Conservation (phyloP, 1,139 yeast species). For the Eremothecium sinecaudum region DNA sequence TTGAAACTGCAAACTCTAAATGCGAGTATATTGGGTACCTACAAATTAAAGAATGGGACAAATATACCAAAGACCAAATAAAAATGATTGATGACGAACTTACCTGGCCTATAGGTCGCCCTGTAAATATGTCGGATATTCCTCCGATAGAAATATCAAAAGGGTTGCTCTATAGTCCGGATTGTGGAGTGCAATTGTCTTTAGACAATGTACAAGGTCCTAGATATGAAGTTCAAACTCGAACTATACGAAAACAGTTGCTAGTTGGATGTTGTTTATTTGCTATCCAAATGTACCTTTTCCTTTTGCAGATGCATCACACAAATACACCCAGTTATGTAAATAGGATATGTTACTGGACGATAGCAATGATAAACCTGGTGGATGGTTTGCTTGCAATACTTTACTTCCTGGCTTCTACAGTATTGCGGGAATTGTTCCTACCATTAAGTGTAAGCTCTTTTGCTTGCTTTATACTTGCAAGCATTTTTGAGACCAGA, state of each 20-base stretch:
- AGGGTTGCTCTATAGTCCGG: slow-evolving; percentile 74
- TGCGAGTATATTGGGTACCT: slow-evolving; percentile 69
- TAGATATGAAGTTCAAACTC: slow-evolving; percentile 42
- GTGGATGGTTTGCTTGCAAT: slow-evolving; percentile 64
- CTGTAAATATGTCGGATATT: slow-evolving; percentile 41
- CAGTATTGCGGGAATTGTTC: slow-evolving; percentile 47
- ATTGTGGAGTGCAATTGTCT: slow-evolving; percentile 59
- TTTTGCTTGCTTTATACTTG: slow-evolving; percentile 57
- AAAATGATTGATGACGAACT: slow-evolving; percentile 63
- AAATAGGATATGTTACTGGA: slow-evolving; percentile 57
- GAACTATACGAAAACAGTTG: slow-evolving; percentile 38
- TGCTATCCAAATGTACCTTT: slow-evolving; percentile 40
- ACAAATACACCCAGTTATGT: slow-evolving; percentile 75
- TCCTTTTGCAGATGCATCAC: slow-evolving; percentile 57
- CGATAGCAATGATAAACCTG: slow-evolving; percentile 45
- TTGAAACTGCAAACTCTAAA: slow-evolving; percentile 32
- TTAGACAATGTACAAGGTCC: slow-evolving; percentile 45
- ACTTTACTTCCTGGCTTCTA: slow-evolving; percentile 50
- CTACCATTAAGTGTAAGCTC: slow-evolving; percentile 63
- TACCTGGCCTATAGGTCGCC: slow-evolving; percentile 62
- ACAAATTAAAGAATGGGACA: slow-evolving; percentile 54
- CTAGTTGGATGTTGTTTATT: slow-evolving; percentile 42
- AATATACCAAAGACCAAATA: slow-evolving; percentile 42
- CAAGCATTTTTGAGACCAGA: slow-evolving; percentile 69
- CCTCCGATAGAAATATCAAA: slow-evolving; percentile 49